phyloP scores from a whole-genome alignment of 768 basidiomycete species.

The Lactifluus piperatus region DNA sequence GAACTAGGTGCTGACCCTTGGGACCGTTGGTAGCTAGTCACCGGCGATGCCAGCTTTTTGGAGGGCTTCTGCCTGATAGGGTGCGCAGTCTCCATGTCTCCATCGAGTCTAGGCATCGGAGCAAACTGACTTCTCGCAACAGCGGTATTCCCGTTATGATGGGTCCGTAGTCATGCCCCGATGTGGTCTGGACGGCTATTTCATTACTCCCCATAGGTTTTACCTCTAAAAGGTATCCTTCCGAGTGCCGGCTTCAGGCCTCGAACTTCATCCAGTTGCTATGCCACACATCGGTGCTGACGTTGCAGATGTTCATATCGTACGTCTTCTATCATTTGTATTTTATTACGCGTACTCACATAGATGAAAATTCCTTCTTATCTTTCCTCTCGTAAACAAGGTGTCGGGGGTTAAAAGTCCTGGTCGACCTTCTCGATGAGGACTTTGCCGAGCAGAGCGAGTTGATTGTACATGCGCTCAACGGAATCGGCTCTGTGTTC shows the following conservation, averaged over 20 bases:
- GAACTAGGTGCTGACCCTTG: neutral
- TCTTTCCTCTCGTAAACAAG: constrained; percentile 31
- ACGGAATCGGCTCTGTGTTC: constrained; percentile 92
- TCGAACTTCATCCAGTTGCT: constrained; percentile 90
- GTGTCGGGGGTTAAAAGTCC: constrained; percentile 88
- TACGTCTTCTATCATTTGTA: constrained; percentile 35
- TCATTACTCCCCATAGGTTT: constrained; percentile 46
- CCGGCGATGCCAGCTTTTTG: constrained; percentile 69
- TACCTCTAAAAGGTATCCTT: constrained; percentile 88
- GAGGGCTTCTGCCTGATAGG: constrained; percentile 95
- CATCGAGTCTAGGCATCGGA: neutral
- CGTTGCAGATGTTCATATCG: constrained; percentile 99
- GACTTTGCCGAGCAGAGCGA: constrained; percentile 89
- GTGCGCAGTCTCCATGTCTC: constrained; percentile 32
- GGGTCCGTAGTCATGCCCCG: constrained; percentile 38
- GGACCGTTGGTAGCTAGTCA: constrained; percentile 32
- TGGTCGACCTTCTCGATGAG: constrained; percentile 95
- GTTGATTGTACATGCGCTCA: constrained; percentile 86
- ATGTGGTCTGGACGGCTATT: constrained; percentile 1
- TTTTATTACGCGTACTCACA: neutral
- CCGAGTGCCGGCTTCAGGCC: constrained; percentile 90
- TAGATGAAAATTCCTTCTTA: neutral
- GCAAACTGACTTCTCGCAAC: neutral
- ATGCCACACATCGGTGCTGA: constrained; percentile 87
- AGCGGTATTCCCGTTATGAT: constrained; percentile 96